Evolutionary conservation across 192 early-diverging fungal species (phyloP).

Genomic region (Haplosporangium gracile): DNA sequence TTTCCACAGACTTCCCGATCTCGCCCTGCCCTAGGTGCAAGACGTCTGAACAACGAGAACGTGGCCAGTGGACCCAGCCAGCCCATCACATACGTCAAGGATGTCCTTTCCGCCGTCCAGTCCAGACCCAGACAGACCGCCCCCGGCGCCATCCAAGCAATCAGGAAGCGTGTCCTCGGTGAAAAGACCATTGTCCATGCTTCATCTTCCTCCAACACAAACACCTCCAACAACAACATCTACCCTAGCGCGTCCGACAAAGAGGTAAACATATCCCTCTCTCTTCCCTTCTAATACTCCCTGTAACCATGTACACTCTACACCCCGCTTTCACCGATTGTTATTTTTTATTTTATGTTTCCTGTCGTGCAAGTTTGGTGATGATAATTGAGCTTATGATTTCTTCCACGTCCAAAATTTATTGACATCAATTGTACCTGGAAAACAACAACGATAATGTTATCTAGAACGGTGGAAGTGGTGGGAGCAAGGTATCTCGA

Average conservation of each 20-base stretch:
- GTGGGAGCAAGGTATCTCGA: neutral
- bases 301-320: neutral
- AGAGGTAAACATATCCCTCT: conserved; percentile 13
- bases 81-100: conserved; percentile 34
- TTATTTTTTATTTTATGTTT: neutral
- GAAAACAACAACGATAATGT: neutral
- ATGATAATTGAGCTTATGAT: neutral
- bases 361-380: neutral
- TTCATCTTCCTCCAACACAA: neutral
- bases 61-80: conserved; percentile 12
- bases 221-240: neutral
- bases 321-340: neutral
- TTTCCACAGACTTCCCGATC: conserved; percentile 21
- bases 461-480: neutral
- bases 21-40: conserved; percentile 12
- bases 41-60: conserved; percentile 19
- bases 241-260: conserved; percentile 7
- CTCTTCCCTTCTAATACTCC: neutral
- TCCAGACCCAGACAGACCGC: conserved; percentile 2
- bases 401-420: conserved; percentile 7
- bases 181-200: conserved; percentile 24
- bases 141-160: conserved; percentile 1
- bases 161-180: conserved; percentile 27
- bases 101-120: conserved; percentile 22
- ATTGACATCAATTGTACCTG: neutral